Percentiles rank a stretch among this genome's conserved stretches.
Evolutionary conservation across 139 green algal genomes (phyloP).

Genomic region (Chlamydomonas sphaeroides): DNA sequence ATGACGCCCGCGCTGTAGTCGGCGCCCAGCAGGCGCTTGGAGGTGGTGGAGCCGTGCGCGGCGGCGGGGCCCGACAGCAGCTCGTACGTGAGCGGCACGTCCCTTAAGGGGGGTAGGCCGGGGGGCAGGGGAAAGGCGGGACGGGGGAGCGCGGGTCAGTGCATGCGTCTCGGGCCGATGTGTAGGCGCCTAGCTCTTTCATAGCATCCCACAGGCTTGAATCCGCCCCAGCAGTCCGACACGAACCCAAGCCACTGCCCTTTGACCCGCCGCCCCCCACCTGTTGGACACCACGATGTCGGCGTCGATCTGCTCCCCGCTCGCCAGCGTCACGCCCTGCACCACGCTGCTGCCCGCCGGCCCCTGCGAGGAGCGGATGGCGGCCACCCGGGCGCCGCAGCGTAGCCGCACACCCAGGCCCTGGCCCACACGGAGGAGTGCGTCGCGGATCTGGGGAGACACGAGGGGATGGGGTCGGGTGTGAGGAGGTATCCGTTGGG

Average conservation of each 20-base stretch:
- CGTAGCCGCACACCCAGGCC: conserved; percentile 60
- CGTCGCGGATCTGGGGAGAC: conserved; percentile 54
- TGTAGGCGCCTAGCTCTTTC: too few species aligned
- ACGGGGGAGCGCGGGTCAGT: too few species aligned
- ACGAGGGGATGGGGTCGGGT: too few species aligned
- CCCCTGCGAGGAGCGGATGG: conserved; percentile 28
- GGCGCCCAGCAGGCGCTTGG: conserved; percentile 37
- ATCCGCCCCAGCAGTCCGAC: too few species aligned
- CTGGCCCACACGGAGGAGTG: conserved; percentile 45
- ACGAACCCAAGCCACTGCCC: too few species aligned
- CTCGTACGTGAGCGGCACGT: conserved; percentile 70
- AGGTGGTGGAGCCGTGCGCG: conserved; percentile 12
- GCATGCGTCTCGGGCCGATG: too few species aligned
- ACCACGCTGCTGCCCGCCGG: background rate
- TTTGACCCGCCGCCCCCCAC: too few species aligned
- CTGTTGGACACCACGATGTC: conserved; percentile 78
- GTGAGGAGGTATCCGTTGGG: too few species aligned
- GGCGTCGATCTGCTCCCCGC: conserved; percentile 60
- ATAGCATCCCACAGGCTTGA: too few species aligned
- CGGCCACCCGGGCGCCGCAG: conserved; percentile 47
- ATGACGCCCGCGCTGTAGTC: conserved; percentile 85
- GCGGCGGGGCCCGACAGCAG: conserved; percentile 51
- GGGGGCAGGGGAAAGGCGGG: too few species aligned
- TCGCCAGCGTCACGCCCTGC: conserved; percentile 64
- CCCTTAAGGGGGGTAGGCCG: conserved; percentile 38